Conservation (phyloP, 140 eudicot species). For the Eryngium alpinum region DNA sequence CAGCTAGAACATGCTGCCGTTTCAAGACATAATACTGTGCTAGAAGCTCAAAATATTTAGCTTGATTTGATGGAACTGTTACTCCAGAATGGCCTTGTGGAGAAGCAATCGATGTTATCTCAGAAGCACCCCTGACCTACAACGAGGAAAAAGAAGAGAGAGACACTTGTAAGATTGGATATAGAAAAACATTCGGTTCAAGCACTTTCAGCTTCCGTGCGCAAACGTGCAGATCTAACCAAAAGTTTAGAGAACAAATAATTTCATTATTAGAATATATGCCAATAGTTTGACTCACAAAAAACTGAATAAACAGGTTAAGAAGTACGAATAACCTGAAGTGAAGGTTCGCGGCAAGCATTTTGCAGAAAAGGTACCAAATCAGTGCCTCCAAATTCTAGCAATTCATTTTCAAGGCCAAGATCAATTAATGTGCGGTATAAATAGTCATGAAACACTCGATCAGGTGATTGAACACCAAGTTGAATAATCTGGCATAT, state of each 20-base stretch:
- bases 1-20: slow-evolving; percentile 93
- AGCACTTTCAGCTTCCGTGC: background rate
- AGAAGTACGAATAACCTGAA: slow-evolving; percentile 43
- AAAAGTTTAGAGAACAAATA: slow-evolving; percentile 1
- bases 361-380: slow-evolving; percentile 80
- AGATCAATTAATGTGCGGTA: slow-evolving; percentile 67
- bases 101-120: slow-evolving; percentile 38
- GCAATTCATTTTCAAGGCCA: slow-evolving; percentile 87
- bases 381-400: slow-evolving; percentile 95
- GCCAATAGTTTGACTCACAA: background rate
- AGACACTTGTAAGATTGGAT: background rate
- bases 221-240: background rate
- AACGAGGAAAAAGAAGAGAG: background rate
- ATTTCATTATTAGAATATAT: background rate
- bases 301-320: background rate
- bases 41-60: slow-evolving; percentile 86
- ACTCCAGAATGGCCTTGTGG: slow-evolving; percentile 47
- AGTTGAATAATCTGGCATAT: slow-evolving; percentile 94
- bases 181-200: background rate
- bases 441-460: slow-evolving; percentile 78
- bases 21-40: slow-evolving; percentile 94
- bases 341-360: slow-evolving; percentile 66
- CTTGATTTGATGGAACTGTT: slow-evolving; percentile 46
- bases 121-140: slow-evolving; percentile 45
- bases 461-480: slow-evolving; percentile 93